Conservation (phyloP, 371 early-diverging fungal genomes). For the Apophysomyces ossiformis region DNA sequence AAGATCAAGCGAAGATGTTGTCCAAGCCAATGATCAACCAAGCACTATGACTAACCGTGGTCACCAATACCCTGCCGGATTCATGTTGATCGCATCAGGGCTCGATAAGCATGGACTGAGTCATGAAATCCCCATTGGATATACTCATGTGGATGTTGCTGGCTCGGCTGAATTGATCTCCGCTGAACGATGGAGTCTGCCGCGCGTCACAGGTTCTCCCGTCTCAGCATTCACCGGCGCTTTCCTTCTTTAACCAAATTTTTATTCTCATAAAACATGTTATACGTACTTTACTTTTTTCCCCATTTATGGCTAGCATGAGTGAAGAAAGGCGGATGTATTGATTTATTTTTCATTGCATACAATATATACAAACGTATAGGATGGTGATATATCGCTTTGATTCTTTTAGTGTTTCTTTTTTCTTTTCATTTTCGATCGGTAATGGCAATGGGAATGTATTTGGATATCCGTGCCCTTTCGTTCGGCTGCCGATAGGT, state of each 20-base stretch:
- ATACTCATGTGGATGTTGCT: slow-evolving; percentile 88
- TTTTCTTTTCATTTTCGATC: too few species aligned
- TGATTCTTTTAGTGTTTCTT: too few species aligned
- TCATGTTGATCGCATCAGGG: slow-evolving; percentile 82
- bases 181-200: slow-evolving; percentile 71
- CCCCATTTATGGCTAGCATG: too few species aligned
- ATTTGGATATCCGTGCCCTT: too few species aligned
- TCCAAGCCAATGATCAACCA: slow-evolving; percentile 79
- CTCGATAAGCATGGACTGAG: slow-evolving; percentile 75
- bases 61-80: slow-evolving; percentile 89
- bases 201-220: slow-evolving; percentile 78
- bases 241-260: slow-evolving; percentile 54
- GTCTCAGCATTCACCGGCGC: slow-evolving; percentile 80
- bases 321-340: background rate
- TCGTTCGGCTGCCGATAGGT: too few species aligned
- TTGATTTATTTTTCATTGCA: background rate
- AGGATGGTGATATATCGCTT: background rate
- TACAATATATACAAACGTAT: background rate
- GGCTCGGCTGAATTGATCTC: slow-evolving; percentile 74
- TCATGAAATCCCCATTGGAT: slow-evolving; percentile 69
- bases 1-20: slow-evolving; percentile 77
- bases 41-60: slow-evolving; percentile 81
- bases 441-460: too few species aligned
- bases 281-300: too few species aligned
- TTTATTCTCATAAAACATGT: background rate